phyloP scores from a whole-genome alignment of 495 filamentous ascomycete species.

The Aspergillus kassunensis region DNA sequence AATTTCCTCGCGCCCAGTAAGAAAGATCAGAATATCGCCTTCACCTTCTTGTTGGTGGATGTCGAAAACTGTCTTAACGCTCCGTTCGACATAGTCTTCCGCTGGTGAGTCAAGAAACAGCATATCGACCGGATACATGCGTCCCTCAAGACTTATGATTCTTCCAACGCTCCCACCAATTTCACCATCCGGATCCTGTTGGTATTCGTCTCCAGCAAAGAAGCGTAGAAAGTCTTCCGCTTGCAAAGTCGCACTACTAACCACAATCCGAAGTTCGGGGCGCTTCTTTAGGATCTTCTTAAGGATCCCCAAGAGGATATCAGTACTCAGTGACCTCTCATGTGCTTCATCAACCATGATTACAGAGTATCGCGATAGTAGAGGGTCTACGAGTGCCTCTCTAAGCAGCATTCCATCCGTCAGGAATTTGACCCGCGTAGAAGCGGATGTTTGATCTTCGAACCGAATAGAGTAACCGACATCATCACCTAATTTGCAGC shows the following conservation, averaged over 20 bases:
- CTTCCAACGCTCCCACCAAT: constrained; percentile 50
- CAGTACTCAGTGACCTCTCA: constrained; percentile 90
- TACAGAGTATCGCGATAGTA: constrained; percentile 89
- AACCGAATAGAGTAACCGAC: constrained; percentile 97
- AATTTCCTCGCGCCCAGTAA: constrained; percentile 94
- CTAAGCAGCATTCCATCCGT: constrained; percentile 93
- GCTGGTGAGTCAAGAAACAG: constrained; percentile 76
- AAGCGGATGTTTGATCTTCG: constrained; percentile 86
- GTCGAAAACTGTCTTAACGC: constrained; percentile 84
- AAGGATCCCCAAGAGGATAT: constrained; percentile 86
- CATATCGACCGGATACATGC: constrained; percentile 88
- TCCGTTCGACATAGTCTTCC: constrained; percentile 85
- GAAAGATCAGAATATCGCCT: constrained; percentile 88
- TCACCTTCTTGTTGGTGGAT: constrained; percentile 83
- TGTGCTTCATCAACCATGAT: constrained; percentile 99
- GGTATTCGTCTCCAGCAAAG: constrained; percentile 56
- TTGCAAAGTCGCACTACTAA: constrained; percentile 92
- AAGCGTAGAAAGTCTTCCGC: constrained; percentile 85
- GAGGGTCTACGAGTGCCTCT: constrained; percentile 89
- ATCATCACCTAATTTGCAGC: constrained; percentile 86
- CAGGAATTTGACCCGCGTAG: constrained; percentile 90
- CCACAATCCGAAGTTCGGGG: constrained; percentile 79
- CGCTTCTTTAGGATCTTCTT: constrained; percentile 88
- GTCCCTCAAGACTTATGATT: constrained; percentile 87
- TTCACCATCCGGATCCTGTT: constrained; percentile 34